phyloP scores from a whole-genome alignment of 805 yeast species.

The Spathaspora hagerdaliae region DNA sequence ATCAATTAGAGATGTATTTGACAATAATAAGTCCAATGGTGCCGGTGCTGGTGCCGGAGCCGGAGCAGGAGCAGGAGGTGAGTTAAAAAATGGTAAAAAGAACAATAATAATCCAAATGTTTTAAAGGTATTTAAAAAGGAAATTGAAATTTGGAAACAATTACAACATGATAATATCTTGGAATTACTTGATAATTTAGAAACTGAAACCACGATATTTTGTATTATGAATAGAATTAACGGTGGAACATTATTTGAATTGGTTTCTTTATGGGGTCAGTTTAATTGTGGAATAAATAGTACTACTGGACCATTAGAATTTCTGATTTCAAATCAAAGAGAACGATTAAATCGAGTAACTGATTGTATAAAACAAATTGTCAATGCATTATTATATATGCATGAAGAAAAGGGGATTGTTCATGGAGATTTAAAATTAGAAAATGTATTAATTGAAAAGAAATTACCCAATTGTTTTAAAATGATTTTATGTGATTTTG shows the following conservation, averaged over 20 bases:
- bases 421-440: conserved; percentile 82
- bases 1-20: conserved; percentile 16
- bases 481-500: conserved; percentile 80
- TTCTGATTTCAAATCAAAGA: conserved; percentile 20
- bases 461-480: conserved; percentile 20
- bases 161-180: conserved; percentile 54
- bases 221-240: conserved; percentile 64
- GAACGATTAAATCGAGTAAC: conserved; percentile 32
- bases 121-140: conserved; percentile 60
- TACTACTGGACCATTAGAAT: conserved; percentile 24
- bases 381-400: conserved; percentile 58
- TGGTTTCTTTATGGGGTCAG: conserved; percentile 65
- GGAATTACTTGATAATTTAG: conserved; percentile 56
- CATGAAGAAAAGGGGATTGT: conserved; percentile 52
- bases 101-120: conserved; percentile 43
- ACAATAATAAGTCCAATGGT: background rate
- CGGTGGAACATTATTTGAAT: conserved; percentile 80
- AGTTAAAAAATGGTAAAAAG: conserved; percentile 5
- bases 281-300: conserved; percentile 23
- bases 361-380: conserved; percentile 48
- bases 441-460: conserved; percentile 64
- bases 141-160: conserved; percentile 68
- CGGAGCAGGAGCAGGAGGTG: too few species aligned
- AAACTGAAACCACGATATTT: conserved; percentile 61
- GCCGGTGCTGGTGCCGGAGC: background rate